phyloP scores from a whole-genome alignment of 2,329 filamentous ascomycete species.

The Claviceps maximensis region DNA sequence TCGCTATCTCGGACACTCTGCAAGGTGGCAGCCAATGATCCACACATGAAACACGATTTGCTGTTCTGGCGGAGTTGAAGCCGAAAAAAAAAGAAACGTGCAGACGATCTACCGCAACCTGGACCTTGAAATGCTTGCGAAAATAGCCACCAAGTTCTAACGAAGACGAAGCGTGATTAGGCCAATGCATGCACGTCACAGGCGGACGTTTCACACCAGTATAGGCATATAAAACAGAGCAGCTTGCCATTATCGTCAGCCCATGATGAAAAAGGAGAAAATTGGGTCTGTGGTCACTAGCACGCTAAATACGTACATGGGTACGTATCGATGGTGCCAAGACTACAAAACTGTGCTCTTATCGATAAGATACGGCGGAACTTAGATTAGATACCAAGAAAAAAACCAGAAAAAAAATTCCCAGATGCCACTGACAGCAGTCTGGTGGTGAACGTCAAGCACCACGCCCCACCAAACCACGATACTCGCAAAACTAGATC shows the following conservation, averaged over 20 bases:
- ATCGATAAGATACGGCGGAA: background rate
- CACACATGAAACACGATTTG: background rate
- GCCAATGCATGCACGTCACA: background rate
- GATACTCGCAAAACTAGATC: background rate
- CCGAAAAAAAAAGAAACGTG: background rate
- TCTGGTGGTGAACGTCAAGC: background rate
- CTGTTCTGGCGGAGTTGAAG: background rate
- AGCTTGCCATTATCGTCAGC: too few relatives aligned
- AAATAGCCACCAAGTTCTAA: background rate
- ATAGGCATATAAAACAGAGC: too few relatives aligned
- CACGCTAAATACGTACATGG: too few relatives aligned
- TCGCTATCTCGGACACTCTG: background rate
- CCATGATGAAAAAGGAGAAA: background rate
- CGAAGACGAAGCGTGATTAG: background rate
- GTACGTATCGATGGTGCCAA: too few relatives aligned
- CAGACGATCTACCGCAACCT: background rate
- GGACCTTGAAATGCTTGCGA: background rate
- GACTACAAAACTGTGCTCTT: background rate
- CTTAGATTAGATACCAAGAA: background rate
- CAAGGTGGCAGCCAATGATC: background rate
- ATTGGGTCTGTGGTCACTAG: background rate
- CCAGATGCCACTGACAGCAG: background rate
- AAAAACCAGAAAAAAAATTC: background rate
- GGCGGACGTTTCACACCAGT: too few relatives aligned
- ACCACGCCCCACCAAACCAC: conserved; percentile 5